A percentile compares a stretch with the other conserved stretches of the same genome.
These are phyloP conservation scores for Hyparrhenia diplandra DNA, from an alignment of 176 grass and related monocot genomes.

Conservation along the genomic window DNA sequence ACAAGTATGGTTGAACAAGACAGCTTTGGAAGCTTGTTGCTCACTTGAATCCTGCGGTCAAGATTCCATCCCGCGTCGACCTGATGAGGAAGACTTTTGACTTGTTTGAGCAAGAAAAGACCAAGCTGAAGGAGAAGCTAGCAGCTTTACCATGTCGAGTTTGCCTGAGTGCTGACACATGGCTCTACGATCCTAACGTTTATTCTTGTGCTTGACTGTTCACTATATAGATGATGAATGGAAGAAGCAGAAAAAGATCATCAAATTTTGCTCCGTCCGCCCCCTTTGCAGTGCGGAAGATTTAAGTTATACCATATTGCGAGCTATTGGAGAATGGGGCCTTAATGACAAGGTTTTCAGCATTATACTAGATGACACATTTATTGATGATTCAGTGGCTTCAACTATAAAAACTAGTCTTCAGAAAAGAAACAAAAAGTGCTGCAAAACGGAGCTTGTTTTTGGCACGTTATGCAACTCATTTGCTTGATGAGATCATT, in stretches of 20 bases:
- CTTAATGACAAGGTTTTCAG: constrained; percentile 26
- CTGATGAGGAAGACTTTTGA: background rate
- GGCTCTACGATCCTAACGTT: constrained; percentile 2
- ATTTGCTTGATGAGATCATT: constrained; percentile 36
- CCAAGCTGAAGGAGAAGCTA: constrained; percentile 32
- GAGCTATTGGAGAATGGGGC: constrained; percentile 23
- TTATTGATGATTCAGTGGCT: constrained; percentile 29
- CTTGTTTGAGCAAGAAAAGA: constrained; percentile 26
- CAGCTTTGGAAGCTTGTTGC: constrained; percentile 12
- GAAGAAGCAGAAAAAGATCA: constrained; percentile 8
- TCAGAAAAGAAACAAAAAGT: background rate
- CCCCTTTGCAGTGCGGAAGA: background rate
- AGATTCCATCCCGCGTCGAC: background rate
- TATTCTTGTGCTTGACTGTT: constrained; percentile 28
- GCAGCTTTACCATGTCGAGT: constrained; percentile 5
- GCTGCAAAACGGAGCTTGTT: constrained; percentile 16
- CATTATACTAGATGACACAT: constrained; percentile 22
- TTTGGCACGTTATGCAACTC: constrained; percentile 23
- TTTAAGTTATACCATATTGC: constrained; percentile 2
- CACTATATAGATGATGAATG: constrained; percentile 31
- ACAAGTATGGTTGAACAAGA: constrained; percentile 7
- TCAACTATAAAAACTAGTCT: constrained; percentile 5
- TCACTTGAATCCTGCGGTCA: constrained; percentile 22
- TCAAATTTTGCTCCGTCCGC: background rate
- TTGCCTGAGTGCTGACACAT: constrained; percentile 24